Percentiles rank a stretch among this genome's conserved stretches.
Evolutionary conservation across 2,329 filamentous ascomycete species (phyloP).

Genomic region (Tolypocladium paradoxum): DNA sequence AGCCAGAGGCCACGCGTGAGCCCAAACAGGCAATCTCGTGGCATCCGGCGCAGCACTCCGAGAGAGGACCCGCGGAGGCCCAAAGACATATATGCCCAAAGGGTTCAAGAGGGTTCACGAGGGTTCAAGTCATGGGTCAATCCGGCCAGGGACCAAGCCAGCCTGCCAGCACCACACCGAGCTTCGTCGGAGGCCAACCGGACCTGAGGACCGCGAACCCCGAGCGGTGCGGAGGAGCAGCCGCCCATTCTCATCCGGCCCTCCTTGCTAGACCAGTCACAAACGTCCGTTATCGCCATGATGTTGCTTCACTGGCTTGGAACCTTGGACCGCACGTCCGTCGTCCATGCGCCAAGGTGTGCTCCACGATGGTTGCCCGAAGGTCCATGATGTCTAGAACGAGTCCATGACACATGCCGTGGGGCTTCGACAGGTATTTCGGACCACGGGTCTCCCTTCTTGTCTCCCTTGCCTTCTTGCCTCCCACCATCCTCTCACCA

Average conservation of each 20-base stretch:
- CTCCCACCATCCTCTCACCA: not conserved
- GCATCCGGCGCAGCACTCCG: constrained; percentile 6
- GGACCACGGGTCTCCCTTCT: not conserved
- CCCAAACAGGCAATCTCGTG: constrained; percentile 18
- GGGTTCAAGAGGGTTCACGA: not conserved
- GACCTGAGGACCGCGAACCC: not conserved
- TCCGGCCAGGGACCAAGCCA: not conserved
- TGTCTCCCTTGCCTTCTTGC: not conserved
- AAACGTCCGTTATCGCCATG: not conserved
- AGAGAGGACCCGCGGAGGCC: not conserved
- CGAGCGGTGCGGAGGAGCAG: not conserved
- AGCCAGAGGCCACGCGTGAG: constrained; percentile 12
- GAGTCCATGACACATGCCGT: constrained; percentile 10
- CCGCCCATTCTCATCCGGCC: not conserved
- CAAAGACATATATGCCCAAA: not conserved
- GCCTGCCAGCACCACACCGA: not conserved
- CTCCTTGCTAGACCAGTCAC: not conserved
- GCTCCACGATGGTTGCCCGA: not conserved
- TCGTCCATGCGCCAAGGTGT: too few species aligned
- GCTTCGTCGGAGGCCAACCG: not conserved
- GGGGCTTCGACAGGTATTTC: not conserved
- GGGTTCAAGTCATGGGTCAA: not conserved
- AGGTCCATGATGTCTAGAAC: constrained; percentile 12
- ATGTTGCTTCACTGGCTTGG: not conserved
- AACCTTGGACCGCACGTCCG: not conserved